phyloP scores from a whole-genome alignment of 345 rosid species.

The Eucalyptus marginata region DNA sequence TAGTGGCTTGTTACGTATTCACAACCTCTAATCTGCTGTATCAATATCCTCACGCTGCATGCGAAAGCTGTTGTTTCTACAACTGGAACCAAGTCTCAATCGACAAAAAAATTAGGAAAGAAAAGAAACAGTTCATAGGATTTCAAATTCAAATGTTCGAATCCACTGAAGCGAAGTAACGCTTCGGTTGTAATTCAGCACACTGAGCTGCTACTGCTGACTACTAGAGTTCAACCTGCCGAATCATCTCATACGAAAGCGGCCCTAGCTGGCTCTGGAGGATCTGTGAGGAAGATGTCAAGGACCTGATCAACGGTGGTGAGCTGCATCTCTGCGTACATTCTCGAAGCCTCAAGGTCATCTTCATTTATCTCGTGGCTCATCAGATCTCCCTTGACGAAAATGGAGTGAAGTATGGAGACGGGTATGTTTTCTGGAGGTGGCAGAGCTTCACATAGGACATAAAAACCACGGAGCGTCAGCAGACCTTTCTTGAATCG shows the following conservation, averaged over 20 bases:
- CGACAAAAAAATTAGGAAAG: neutral
- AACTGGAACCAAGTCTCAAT: neutral
- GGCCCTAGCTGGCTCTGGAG: conserved; percentile 1
- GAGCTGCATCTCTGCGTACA: conserved; percentile 8
- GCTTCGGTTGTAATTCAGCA: neutral
- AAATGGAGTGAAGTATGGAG: conserved; percentile 1
- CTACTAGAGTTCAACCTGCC: neutral
- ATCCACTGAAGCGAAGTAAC: neutral
- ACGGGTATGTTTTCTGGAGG: conserved; percentile 8
- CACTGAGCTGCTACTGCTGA: neutral
- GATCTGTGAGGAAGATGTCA: conserved; percentile 10
- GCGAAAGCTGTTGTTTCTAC: neutral
- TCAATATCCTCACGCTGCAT: neutral
- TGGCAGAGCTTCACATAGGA: neutral
- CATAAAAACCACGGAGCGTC: neutral
- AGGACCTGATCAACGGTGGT: conserved; percentile 7
- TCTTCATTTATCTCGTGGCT: conserved; percentile 1
- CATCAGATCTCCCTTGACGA: conserved; percentile 4
- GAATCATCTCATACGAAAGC: neutral
- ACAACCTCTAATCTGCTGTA: neutral
- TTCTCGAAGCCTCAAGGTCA: conserved; percentile 11
- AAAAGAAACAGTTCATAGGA: neutral
- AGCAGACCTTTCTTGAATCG: neutral
- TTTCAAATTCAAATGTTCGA: neutral
- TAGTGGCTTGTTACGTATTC: neutral